Evolutionary conservation across 306 rosid genomes (phyloP), one percentile per base, ranked within the genome.

Genomic region (Cucumis melo): DNA sequence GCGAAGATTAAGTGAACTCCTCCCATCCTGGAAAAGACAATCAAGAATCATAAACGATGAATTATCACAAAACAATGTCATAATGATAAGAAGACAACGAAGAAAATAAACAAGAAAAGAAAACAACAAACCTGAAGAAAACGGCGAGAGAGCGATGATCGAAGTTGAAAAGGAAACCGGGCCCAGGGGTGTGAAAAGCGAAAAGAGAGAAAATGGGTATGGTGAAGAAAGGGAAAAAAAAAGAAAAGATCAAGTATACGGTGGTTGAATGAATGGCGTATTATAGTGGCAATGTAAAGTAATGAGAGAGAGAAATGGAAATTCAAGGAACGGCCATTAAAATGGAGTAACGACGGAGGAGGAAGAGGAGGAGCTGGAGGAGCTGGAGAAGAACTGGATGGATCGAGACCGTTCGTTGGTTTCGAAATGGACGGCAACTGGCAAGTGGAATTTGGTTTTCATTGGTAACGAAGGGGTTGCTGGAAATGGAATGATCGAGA

Each of bases 21-120:
- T 23, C 55, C 75, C n/a, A 46, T 71, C 75, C 75, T 71, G 75
- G 74, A 67, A 42, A 60, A 67, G 15, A 48, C 50, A 71, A 15
- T 70, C 56, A 15, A 12, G 11, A 70, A 48, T 71, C 58, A 70
- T 3, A 70, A 23, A 46, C 23, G 48, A 67, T 12, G 34, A 6
- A 46, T 23, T 71, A 68, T 12, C 75, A 13, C 41, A 46, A 14
- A 44, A 23, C 58, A 70, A 46, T 23, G 75, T 2, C 41, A 24
- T n/a, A 19, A 9, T 32, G 36, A 32, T 32, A 7, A 38, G 7
- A 20, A 54, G 21, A 27, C 5, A 59, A 8, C 0, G 3, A 24
- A 60, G 36, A 4, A 50, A 46, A 46, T 46, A 46, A 44, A 42
- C 10, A 44, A 11, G 14, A 50, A 50, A 15, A 46, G 2, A 6